Evolutionary conservation across 371 early-diverging fungal species (phyloP).

Genomic region (Mucor sp.): DNA sequence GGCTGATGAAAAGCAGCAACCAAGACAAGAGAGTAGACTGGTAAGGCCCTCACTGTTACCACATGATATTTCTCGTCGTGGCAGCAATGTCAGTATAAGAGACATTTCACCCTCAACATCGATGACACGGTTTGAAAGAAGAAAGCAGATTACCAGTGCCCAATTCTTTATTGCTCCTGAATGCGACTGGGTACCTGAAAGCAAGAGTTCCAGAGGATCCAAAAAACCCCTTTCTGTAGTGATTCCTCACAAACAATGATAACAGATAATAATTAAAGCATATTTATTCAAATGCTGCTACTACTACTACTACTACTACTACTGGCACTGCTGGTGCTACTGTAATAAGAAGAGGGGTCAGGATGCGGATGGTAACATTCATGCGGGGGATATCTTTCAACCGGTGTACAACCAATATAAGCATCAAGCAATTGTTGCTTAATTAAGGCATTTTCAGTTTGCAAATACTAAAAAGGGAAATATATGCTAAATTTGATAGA

Average conservation of each 20-base stretch:
- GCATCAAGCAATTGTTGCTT: slow-evolving; percentile 28
- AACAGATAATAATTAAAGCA: background rate
- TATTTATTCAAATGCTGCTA: background rate
- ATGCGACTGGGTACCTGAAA: slow-evolving; percentile 8
- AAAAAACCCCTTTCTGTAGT: background rate
- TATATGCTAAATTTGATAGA: slow-evolving; percentile 9
- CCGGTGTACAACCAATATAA: background rate
- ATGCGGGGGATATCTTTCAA: background rate
- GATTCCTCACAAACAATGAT: background rate
- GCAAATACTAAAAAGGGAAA: slow-evolving; percentile 9
- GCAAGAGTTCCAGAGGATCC: background rate
- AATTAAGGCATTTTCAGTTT: slow-evolving; percentile 9
- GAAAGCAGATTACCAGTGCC: slow-evolving; percentile 19
- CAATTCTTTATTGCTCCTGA: slow-evolving; percentile 18
- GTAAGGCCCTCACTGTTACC: background rate
- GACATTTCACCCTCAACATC: slow-evolving; percentile 6
- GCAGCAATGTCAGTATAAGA: slow-evolving; percentile 8
- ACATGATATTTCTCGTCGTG: slow-evolving; percentile 7
- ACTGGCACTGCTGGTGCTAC: too few species aligned
- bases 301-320: too few species aligned
- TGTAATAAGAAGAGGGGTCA: too few species aligned
- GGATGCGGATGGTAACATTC: background rate
- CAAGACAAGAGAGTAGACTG: background rate
- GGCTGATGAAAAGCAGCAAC: background rate
- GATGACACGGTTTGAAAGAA: slow-evolving; percentile 11